Percentiles rank a stretch among this genome's conserved stretches.
Evolutionary conservation across 2,329 filamentous ascomycete genomes (phyloP).

Genomic region (Alternaria brassicicola): DNA sequence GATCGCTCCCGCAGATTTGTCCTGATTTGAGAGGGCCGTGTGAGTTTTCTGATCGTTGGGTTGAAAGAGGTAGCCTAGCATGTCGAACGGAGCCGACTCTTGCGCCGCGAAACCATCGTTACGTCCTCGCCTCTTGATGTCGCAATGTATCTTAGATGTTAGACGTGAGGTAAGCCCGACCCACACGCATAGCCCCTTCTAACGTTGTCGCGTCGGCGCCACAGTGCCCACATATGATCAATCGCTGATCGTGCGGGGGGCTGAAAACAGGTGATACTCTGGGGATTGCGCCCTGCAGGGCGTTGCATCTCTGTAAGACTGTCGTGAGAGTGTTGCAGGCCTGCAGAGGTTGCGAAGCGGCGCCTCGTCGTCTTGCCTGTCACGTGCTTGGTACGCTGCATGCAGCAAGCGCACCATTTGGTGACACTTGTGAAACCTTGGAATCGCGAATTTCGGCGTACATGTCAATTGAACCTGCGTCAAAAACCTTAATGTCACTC

Average conservation of each 20-base stretch:
- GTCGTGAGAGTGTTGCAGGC: background rate
- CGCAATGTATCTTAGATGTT: background rate
- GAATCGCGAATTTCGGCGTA: background rate
- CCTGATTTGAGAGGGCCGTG: background rate
- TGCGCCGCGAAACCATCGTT: background rate
- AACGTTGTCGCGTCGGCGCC: background rate
- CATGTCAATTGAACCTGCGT: background rate
- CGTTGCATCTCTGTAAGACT: conserved; percentile 6
- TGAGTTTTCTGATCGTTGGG: background rate
- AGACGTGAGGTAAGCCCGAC: background rate
- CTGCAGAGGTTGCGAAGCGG: conserved; percentile 1
- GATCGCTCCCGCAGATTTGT: background rate
- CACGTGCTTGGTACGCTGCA: background rate
- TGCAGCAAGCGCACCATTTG: background rate
- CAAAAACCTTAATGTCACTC: background rate
- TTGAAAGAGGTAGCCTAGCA: background rate
- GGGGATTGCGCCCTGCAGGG: background rate
- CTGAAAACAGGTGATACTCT: background rate
- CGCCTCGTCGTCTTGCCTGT: background rate
- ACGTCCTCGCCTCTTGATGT: background rate
- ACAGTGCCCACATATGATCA: background rate
- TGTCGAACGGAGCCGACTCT: background rate
- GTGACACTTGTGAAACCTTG: background rate
- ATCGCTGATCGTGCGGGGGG: background rate
- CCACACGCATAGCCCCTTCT: background rate